phyloP scores from a whole-genome alignment of 129 eudicot species.

The Flaveria ramosissima region DNA sequence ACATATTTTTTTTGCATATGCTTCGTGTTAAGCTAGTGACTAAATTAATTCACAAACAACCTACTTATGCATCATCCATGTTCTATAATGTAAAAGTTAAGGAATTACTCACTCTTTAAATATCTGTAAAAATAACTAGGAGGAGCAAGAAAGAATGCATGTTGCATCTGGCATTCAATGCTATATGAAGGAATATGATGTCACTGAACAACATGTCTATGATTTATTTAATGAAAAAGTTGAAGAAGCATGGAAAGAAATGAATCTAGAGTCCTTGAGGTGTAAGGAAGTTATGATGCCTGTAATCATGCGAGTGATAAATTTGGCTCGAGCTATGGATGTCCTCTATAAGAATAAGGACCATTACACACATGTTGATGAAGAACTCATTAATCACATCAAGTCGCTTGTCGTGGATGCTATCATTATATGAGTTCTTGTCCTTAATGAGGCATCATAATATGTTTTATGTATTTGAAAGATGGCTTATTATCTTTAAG shows the following conservation, averaged over 20 bases:
- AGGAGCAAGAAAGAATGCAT: constrained; percentile 25
- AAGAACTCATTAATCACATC: constrained; percentile 5
- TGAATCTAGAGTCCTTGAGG: background rate
- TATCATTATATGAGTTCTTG: background rate
- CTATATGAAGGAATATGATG: constrained; percentile 6
- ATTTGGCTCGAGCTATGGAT: constrained; percentile 8
- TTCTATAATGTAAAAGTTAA: no score
- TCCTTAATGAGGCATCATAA: background rate
- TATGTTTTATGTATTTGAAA: background rate
- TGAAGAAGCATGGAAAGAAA: constrained; percentile 11
- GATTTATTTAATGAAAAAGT: background rate
- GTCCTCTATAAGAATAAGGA: constrained; percentile 10
- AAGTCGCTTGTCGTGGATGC: background rate
- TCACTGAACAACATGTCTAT: background rate
- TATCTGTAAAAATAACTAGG: background rate
- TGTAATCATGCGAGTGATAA: background rate
- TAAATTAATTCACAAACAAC: no score
- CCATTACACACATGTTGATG: constrained; percentile 12
- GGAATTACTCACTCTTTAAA: background rate
- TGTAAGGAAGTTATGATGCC: background rate
- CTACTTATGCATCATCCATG: no score
- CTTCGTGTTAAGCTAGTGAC: no score
- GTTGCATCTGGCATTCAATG: constrained; percentile 16
- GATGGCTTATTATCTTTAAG: no score
- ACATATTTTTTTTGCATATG: no score